Conservation (phyloP, 768 basidiomycete species). For the Tremella yokohamensis region DNA sequence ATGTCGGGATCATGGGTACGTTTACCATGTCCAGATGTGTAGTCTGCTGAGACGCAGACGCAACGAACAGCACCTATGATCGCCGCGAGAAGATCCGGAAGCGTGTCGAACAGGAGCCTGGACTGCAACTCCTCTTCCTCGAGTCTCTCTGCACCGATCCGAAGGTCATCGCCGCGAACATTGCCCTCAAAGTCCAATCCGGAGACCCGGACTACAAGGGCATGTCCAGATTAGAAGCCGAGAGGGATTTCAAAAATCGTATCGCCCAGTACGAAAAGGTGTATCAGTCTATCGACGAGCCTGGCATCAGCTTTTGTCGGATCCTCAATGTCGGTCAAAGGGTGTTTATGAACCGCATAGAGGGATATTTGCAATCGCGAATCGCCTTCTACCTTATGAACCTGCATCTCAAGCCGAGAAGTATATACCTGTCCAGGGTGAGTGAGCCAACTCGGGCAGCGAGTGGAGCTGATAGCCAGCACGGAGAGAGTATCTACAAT, state of each 20-base stretch:
- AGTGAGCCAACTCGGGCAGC: slow-evolving; percentile 37
- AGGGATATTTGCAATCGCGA: slow-evolving; percentile 92
- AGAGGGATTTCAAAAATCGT: slow-evolving; percentile 81
- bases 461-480: slow-evolving; percentile 56
- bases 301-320: slow-evolving; percentile 79
- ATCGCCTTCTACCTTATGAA: slow-evolving; percentile 99
- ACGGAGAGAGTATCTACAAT: slow-evolving; percentile 97
- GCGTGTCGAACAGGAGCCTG: slow-evolving; percentile 79
- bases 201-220: slow-evolving; percentile 98
- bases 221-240: slow-evolving; percentile 75
- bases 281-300: slow-evolving; percentile 92
- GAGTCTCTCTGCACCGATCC: slow-evolving; percentile 95
- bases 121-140: slow-evolving; percentile 83
- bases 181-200: slow-evolving; percentile 89
- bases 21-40: slow-evolving; percentile 9
- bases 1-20: slow-evolving; percentile 94
- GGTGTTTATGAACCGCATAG: slow-evolving; percentile 74
- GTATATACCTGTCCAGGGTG: slow-evolving; percentile 93
- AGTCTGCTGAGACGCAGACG: slow-evolving; percentile 60
- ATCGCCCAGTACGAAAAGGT: slow-evolving; percentile 91
- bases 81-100: slow-evolving; percentile 81
- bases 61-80: slow-evolving; percentile 81
- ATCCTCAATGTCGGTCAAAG: slow-evolving; percentile 91
- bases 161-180: slow-evolving; percentile 86
- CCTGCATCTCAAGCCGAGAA: slow-evolving; percentile 89